These are phyloP conservation scores for Rachicladosporium sp. DNA, from an alignment of 2,329 filamentous ascomycete genomes.

Conservation along the genomic window DNA sequence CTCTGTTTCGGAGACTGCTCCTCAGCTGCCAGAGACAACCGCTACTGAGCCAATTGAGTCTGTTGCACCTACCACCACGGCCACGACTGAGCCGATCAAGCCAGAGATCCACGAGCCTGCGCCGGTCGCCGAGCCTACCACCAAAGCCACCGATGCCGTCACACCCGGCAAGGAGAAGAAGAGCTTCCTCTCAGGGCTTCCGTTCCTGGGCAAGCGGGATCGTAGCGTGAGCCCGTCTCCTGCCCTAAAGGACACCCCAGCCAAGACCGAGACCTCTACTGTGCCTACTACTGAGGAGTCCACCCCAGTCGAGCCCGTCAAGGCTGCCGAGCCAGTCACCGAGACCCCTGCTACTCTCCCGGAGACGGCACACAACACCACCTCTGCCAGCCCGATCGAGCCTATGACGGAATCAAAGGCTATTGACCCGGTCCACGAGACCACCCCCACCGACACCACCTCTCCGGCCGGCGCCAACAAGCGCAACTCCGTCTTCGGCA, in stretches of 20 bases:
- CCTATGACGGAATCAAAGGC: slow-evolving; percentile 7
- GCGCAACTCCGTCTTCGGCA: slow-evolving; percentile 22
- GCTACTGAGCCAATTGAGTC: slow-evolving; percentile 28
- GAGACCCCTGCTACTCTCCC: slow-evolving; percentile 11
- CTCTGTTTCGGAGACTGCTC: slow-evolving; percentile 25
- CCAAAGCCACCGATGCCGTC: slow-evolving; percentile 28
- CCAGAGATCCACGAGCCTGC: slow-evolving; percentile 18
- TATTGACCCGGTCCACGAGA: slow-evolving; percentile 8
- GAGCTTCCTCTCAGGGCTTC: slow-evolving; percentile 20
- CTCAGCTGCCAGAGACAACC: slow-evolving; percentile 25
- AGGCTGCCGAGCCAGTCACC: slow-evolving; percentile 11
- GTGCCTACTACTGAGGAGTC: slow-evolving; percentile 13
- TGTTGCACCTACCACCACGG: slow-evolving; percentile 21
- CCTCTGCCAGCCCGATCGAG: slow-evolving; percentile 3
- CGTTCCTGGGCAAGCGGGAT: slow-evolving; percentile 22
- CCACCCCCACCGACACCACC: slow-evolving; percentile 10
- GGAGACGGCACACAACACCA: slow-evolving; percentile 10
- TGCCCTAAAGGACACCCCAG: slow-evolving; percentile 24
- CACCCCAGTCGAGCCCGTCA: slow-evolving; percentile 19
- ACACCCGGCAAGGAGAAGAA: slow-evolving; percentile 23
- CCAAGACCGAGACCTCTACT: slow-evolving; percentile 16
- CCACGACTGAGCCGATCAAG: slow-evolving; percentile 13
- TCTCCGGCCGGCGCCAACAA: slow-evolving; percentile 14
- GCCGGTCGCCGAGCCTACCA: slow-evolving; percentile 26
- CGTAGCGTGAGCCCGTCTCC: slow-evolving; percentile 26